Percentiles rank a stretch among this genome's conserved stretches.
Conservation (phyloP, 2,329 filamentous ascomycete species). For the Neoscytalidium dimidiatum region DNA sequence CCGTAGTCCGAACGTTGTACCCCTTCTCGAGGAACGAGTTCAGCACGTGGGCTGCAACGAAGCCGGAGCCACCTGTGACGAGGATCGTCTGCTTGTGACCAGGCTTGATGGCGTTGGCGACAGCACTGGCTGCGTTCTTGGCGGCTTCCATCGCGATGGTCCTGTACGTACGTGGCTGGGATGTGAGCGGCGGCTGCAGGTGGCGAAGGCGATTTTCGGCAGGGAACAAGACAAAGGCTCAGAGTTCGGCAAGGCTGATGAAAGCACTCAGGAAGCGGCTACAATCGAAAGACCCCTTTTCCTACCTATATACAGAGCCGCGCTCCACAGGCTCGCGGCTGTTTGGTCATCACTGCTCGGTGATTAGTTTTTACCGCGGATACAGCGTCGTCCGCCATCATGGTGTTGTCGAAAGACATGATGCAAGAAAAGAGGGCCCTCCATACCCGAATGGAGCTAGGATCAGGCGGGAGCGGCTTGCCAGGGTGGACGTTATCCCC, state of each 20-base stretch:
- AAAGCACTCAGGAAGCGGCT: not conserved
- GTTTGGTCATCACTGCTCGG: not conserved
- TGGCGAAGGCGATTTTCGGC: not conserved
- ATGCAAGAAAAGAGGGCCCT: slow-evolving; percentile 19
- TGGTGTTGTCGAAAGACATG: slow-evolving; percentile 15
- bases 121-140: not conserved
- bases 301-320: slow-evolving; percentile 1
- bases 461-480: not conserved
- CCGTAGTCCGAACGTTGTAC: slow-evolving; percentile 24
- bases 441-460: not conserved
- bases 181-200: not conserved
- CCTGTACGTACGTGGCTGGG: not conserved
- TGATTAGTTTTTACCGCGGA: slow-evolving; percentile 12
- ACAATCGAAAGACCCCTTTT: not conserved
- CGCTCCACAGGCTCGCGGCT: not conserved
- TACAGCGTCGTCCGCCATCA: not conserved
- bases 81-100: slow-evolving; percentile 21
- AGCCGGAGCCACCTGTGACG: slow-evolving; percentile 29
- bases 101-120: not conserved
- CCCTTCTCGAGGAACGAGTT: slow-evolving; percentile 24
- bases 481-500: not conserved
- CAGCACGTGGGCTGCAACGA: slow-evolving; percentile 28
- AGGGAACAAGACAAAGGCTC: not conserved
- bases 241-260: not conserved
- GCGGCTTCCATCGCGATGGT: slow-evolving; percentile 2